Evolutionary conservation across 225 moss, liverwort and hornwort species (phyloP), one percentile per base, ranked within the genome.

Genomic region (Antitrichia curtipendula): DNA sequence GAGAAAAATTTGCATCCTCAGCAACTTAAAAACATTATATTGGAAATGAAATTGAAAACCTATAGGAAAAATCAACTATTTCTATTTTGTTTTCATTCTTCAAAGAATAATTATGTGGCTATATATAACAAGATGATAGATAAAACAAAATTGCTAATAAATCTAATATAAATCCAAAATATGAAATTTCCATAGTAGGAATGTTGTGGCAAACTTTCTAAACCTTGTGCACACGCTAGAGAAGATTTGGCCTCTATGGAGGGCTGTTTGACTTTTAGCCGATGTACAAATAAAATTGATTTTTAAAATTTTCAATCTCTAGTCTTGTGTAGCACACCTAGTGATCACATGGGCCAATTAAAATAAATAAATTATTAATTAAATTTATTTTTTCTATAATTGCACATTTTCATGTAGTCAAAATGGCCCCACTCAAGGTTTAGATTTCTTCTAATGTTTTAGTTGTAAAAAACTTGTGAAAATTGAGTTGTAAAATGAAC

Each of bases 181-280:
- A 5, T 43, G 3, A 43, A 71, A 43, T 43, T 43, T 71, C 2
- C 2, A 16, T 71, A 3, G 21, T 27, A 16, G 9, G 3, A 71
- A 27, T 71, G 3, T 43, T 41, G 8, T 27, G 16, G 43, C 2
- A 70, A 49, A 31, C 19, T 3, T 5, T 49, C 1, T 47, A 49
- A 11, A 4, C 7, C 19, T 2, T 31, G 4, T 31, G 2, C 1
- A 29, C 4, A n/a, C n/a, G n/a, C n/a, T n/a, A n/a, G n/a, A n/a
- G n/a, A n/a, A n/a, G n/a, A n/a, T n/a, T n/a, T n/a, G n/a, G n/a
- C n/a, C n/a, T n/a, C n/a, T n/a, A n/a, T n/a, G n/a, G n/a, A n/a
- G n/a, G n/a, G n/a, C n/a, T n/a, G n/a, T n/a, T n/a, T n/a, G n/a
- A n/a, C n/a, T n/a, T n/a, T n/a, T n/a, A n/a, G n/a, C n/a, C n/a